Evolutionary conservation across 2,329 filamentous ascomycete genomes (phyloP).

Genomic region (Ceratocystis papillata): DNA sequence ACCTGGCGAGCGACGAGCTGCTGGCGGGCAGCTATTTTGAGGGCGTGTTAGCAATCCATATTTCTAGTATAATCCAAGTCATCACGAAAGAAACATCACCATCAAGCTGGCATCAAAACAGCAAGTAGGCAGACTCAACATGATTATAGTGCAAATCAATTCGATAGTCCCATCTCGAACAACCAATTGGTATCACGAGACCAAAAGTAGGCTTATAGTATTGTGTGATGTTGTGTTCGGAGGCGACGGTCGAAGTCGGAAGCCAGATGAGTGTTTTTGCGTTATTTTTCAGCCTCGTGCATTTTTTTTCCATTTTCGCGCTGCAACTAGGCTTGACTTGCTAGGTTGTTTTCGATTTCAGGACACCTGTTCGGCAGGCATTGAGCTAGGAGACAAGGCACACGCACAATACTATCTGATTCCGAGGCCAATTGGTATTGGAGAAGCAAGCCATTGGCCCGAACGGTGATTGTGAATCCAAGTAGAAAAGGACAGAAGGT

Average conservation of each 20-base stretch:
- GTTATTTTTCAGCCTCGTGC: constrained; percentile 12
- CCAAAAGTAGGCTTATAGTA: neutral
- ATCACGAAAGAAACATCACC: neutral
- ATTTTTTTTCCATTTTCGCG: neutral
- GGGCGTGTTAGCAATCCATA: constrained; percentile 19
- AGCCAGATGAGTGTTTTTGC: constrained; percentile 14
- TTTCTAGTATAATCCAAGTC: neutral
- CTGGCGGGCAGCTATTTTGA: constrained; percentile 23
- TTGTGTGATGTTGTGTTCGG: neutral
- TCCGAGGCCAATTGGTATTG: neutral
- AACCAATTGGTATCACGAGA: constrained; percentile 19
- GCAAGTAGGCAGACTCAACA: neutral
- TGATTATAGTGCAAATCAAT: neutral
- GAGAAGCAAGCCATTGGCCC: constrained; percentile 19
- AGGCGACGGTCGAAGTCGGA: constrained; percentile 8
- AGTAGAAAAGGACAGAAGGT: neutral
- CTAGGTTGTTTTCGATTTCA: constrained; percentile 16
- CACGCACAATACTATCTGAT: constrained; percentile 5
- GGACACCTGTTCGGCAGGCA: constrained; percentile 22
- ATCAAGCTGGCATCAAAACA: constrained; percentile 4
- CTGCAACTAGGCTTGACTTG: neutral
- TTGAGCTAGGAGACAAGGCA: neutral
- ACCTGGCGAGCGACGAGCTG: constrained; percentile 34
- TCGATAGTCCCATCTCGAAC: neutral
- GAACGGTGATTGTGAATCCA: neutral